phyloP scores from a whole-genome alignment of 2,329 filamentous ascomycete species.

The Phyllosticta capitalensis region DNA sequence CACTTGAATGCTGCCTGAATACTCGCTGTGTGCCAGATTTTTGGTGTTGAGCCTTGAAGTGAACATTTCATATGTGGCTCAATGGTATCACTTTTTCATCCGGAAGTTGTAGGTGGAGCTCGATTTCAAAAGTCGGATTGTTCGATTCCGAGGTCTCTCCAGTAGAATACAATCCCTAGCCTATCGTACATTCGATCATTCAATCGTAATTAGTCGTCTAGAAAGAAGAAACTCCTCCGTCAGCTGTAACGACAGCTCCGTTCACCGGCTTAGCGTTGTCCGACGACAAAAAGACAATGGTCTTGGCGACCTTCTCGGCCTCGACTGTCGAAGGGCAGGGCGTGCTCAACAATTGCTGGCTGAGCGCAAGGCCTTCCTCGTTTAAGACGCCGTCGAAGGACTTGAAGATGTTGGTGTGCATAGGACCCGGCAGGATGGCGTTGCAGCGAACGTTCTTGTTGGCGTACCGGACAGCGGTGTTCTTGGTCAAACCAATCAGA shows the following conservation, averaged over 20 bases:
- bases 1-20: too few species aligned
- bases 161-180: too few species aligned
- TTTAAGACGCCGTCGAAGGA: slow-evolving; percentile 27
- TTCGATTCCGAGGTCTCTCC: too few species aligned
- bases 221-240: slow-evolving; percentile 10
- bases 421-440: slow-evolving; percentile 34
- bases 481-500: slow-evolving; percentile 38
- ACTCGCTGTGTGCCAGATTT: too few species aligned
- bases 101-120: too few species aligned
- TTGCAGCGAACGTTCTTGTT: slow-evolving; percentile 39
- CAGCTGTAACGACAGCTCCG: slow-evolving; percentile 17
- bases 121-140: too few species aligned
- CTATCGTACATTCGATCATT: background rate
- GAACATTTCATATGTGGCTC: too few species aligned
- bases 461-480: slow-evolving; percentile 38
- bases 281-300: slow-evolving; percentile 23
- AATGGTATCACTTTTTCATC: too few species aligned
- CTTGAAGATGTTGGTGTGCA: slow-evolving; percentile 38
- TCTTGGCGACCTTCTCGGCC: slow-evolving; percentile 23
- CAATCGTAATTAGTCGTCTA: background rate
- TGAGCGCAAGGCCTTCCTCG: slow-evolving; percentile 17
- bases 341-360: slow-evolving; percentile 13
- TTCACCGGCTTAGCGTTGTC: slow-evolving; percentile 25
- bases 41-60: too few species aligned
- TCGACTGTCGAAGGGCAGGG: slow-evolving; percentile 15